Base-by-base conservation (phyloP, 139 green algal species). In the Eudorina sp. region DNA sequence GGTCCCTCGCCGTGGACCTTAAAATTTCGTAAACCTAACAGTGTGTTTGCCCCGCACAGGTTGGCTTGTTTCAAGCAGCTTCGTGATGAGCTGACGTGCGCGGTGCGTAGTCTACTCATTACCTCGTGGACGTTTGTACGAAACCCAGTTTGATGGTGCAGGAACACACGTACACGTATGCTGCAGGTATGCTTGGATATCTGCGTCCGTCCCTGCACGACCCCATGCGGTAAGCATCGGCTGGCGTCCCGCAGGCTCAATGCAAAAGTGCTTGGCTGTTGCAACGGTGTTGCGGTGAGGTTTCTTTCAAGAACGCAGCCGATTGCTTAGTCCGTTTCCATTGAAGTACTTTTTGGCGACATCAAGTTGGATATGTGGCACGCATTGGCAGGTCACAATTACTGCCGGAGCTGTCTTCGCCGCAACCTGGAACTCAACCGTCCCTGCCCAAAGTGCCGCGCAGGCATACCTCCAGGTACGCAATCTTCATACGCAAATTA, bases 111-210 rank as follows among this genome's bases (percentile, higher is more conserved):
- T 79, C 43, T 2, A 38, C n/a, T n/a, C n/a, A n/a, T n/a, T n/a
- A n/a, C n/a, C n/a, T n/a, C n/a, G n/a, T 27, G 18, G 11, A 73
- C 29, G n/a, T 73, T 23, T 43, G 18, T 43, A 38, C n/a, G 11
- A 34, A 73, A 27, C 14, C 64, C 34, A 40, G 6, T n/a, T n/a
- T n/a, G n/a, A n/a, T n/a, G n/a, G n/a, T n/a, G n/a, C n/a, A n/a
- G n/a, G n/a, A n/a, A 43, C 64, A 11, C n/a, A 69, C 51, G n/a
- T 9, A 16, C 25, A 14, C 29, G 36, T 25, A 70, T 38, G 19
- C 25, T 92, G n/a, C 70, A 87, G 68, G 89, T 95, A 23, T 95
- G 92, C 86, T 78, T 95, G 2, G 91, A 94, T n/a, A 84, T 94
- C 4, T 93, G 86, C 72, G 80, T 86, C 18, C 86, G 92, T 3